Conservation (phyloP, 2,329 filamentous ascomycete genomes). For the Chaetomiaceae sp. region DNA sequence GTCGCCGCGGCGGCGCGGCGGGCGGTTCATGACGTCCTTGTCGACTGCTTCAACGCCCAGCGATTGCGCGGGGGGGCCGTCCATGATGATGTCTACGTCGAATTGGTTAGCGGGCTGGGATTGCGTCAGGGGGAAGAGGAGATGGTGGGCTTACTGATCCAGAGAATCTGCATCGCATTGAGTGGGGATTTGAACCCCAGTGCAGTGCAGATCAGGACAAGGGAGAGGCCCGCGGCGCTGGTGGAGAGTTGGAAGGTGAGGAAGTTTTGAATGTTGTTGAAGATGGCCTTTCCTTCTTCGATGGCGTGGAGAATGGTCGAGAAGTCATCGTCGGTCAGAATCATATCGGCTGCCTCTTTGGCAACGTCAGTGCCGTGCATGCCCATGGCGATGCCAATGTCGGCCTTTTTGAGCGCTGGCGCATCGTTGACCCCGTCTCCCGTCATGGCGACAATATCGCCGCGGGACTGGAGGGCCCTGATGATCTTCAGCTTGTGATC, state of each 20-base stretch:
- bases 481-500: constrained; percentile 99
- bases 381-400: constrained; percentile 98
- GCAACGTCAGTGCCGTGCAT: constrained; percentile 92
- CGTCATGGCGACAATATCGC: constrained; percentile 98
- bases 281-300: constrained; percentile 98
- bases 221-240: constrained; percentile 83
- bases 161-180: constrained; percentile 99
- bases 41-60: constrained; percentile 94
- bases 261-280: constrained; percentile 99
- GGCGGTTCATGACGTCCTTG: constrained; percentile 86
- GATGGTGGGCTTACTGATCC: constrained; percentile 75
- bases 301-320: constrained; percentile 91
- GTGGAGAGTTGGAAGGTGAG: constrained; percentile 97
- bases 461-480: constrained; percentile 80
- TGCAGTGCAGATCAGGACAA: constrained; percentile 89
- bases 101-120: background rate
- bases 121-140: background rate
- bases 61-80: constrained; percentile 94
- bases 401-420: constrained; percentile 91
- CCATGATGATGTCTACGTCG: constrained; percentile 93
- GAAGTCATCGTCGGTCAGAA: constrained; percentile 84
- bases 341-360: constrained; percentile 94
- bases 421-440: constrained; percentile 98
- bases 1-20: constrained; percentile 80
- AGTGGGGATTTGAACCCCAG: constrained; percentile 92